These are phyloP conservation scores for Hirschioporus abietinus DNA, from an alignment of 768 basidiomycete species.

Conservation along the genomic window DNA sequence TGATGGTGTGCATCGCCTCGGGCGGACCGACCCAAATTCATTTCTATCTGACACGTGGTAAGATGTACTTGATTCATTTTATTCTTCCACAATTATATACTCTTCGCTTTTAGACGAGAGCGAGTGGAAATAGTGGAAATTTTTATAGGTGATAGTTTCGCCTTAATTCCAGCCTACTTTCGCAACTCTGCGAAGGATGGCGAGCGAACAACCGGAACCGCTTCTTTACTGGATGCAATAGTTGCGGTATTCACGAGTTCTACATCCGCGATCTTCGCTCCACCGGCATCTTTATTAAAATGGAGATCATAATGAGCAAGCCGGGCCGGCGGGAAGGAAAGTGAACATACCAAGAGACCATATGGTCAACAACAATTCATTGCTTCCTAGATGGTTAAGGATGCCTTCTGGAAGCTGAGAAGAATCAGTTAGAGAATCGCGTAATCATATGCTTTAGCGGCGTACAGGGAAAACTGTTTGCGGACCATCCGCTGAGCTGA, in stretches of 20 bases:
- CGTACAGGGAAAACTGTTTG: constrained; percentile 16
- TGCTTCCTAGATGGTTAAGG: constrained; percentile 21
- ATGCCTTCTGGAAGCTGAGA: constrained; percentile 24
- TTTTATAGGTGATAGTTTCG: no score
- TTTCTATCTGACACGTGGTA: not conserved
- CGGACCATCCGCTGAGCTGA: constrained; percentile 17
- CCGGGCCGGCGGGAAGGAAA: not conserved
- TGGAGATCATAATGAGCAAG: not conserved
- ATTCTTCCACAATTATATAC: no score
- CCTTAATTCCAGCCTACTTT: not conserved
- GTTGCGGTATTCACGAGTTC: constrained; percentile 15
- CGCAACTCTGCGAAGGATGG: not conserved
- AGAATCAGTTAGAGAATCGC: constrained; percentile 6
- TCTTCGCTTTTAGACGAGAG: no score
- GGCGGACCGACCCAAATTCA: not conserved
- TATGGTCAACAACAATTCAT: constrained; percentile 20
- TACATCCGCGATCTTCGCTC: constrained; percentile 17
- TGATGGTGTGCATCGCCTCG: not conserved
- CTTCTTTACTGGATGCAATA: constrained; percentile 14
- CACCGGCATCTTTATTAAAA: constrained; percentile 13
- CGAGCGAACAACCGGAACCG: not conserved
- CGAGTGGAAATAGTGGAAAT: no score
- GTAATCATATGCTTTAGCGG: not conserved
- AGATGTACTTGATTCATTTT: no score
- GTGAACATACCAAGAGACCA: constrained; percentile 19